phyloP scores from a whole-genome alignment of 2,329 filamentous ascomycete species.

The Paecilomyces dactylethromorphus region DNA sequence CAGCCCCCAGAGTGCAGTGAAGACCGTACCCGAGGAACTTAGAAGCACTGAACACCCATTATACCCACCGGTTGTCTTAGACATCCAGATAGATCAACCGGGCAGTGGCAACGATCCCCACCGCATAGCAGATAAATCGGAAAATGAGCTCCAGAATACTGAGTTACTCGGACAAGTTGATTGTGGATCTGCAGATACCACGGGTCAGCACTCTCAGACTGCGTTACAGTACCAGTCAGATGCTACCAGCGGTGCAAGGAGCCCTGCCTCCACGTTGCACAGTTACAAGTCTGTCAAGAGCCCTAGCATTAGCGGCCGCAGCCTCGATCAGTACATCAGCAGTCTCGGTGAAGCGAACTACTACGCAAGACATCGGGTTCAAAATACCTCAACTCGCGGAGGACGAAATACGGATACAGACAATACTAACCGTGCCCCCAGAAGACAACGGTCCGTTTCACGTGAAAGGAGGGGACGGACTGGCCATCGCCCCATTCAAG shows the following conservation, averaged over 20 bases:
- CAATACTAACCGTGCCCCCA: slow-evolving; percentile 42
- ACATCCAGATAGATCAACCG: slow-evolving; percentile 54
- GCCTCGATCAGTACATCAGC: slow-evolving; percentile 77
- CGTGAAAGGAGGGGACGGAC: slow-evolving; percentile 62
- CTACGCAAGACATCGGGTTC: slow-evolving; percentile 46
- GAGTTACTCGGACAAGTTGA: slow-evolving; percentile 48
- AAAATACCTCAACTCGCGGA: slow-evolving; percentile 46
- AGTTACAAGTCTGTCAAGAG: slow-evolving; percentile 49
- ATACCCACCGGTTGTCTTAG: slow-evolving; percentile 61
- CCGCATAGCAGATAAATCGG: slow-evolving; percentile 70
- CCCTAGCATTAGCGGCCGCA: slow-evolving; percentile 56
- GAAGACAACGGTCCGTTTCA: slow-evolving; percentile 48
- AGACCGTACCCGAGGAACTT: slow-evolving; percentile 59
- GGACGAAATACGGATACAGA: slow-evolving; percentile 35
- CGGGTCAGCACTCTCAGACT: slow-evolving; percentile 53
- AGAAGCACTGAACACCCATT: slow-evolving; percentile 54
- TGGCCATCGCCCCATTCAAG: slow-evolving; percentile 61
- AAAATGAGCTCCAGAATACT: slow-evolving; percentile 48
- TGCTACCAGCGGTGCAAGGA: slow-evolving; percentile 43
- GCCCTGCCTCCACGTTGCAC: slow-evolving; percentile 30
- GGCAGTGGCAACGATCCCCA: slow-evolving; percentile 56
- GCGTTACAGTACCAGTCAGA: slow-evolving; percentile 46
- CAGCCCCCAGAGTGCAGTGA: slow-evolving; percentile 58
- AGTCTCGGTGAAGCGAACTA: slow-evolving; percentile 73
- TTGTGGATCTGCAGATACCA: slow-evolving; percentile 33